These are phyloP conservation scores for Rutstroemia sp. DNA, from an alignment of 2,329 filamentous ascomycete species.

Conservation along the genomic window DNA sequence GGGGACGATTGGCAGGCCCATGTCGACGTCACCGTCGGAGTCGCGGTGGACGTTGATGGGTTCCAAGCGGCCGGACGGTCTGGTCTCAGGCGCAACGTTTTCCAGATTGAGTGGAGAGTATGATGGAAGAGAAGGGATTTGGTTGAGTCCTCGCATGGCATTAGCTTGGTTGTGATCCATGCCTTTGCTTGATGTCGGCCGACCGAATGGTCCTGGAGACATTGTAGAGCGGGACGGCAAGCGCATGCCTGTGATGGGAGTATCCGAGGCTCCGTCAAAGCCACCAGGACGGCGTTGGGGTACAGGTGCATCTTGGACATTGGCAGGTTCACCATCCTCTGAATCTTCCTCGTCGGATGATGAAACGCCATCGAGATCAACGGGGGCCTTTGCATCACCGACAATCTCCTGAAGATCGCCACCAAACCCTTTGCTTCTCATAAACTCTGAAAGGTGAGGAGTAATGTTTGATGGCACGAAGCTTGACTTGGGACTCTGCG, in stretches of 20 bases:
- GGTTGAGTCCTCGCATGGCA: conserved; percentile 30
- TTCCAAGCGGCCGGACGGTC: conserved; percentile 12
- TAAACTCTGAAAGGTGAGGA: conserved; percentile 59
- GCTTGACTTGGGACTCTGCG: conserved; percentile 22
- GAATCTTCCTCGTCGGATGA: conserved; percentile 43
- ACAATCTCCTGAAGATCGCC: conserved; percentile 56
- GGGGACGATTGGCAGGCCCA: conserved; percentile 32
- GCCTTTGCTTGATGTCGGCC: conserved; percentile 52
- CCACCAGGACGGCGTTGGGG: conserved; percentile 31
- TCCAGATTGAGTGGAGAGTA: conserved; percentile 28
- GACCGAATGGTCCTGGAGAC: conserved; percentile 40
- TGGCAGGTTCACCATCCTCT: conserved; percentile 36
- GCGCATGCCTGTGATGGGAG: conserved; percentile 38
- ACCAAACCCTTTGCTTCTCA: conserved; percentile 53
- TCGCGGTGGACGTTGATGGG: conserved; percentile 13
- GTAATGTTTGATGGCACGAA: conserved; percentile 51
- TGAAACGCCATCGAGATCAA: conserved; percentile 45
- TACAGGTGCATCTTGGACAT: conserved; percentile 26
- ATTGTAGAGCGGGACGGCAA: conserved; percentile 51
- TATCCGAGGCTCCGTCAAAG: conserved; percentile 31
- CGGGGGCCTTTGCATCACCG: conserved; percentile 48
- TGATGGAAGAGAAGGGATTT: conserved; percentile 33
- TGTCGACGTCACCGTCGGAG: conserved; percentile 33
- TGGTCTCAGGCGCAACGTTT: conserved; percentile 16
- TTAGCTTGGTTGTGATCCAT: conserved; percentile 28